Conservation (phyloP, 148 eudicot genomes). For the Cornus florida region DNA sequence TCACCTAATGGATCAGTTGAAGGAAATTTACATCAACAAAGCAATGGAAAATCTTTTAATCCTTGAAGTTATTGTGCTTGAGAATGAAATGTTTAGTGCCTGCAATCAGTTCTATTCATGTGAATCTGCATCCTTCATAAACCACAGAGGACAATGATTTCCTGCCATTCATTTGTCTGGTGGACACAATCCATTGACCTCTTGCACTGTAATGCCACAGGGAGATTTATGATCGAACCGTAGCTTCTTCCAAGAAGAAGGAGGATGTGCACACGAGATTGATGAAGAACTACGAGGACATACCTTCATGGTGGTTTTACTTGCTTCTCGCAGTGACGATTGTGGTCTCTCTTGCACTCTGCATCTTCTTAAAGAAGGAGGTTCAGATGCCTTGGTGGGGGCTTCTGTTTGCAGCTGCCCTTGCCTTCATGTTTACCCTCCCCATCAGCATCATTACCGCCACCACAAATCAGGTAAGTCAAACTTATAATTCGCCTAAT, state of each 20-base stretch:
- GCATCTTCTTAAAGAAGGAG: conserved; percentile 45
- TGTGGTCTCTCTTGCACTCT: conserved; percentile 31
- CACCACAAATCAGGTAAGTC: conserved; percentile 48
- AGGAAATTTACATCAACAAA: no score
- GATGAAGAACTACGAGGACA: conserved; percentile 47
- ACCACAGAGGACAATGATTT: no score
- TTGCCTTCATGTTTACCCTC: conserved; percentile 45
- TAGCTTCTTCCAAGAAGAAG: conserved; percentile 26
- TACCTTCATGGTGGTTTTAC: conserved; percentile 55
- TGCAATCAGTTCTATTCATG: no score
- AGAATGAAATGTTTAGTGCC: no score
- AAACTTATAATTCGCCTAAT: no score
- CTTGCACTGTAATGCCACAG: conserved; percentile 12
- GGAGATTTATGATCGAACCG: conserved; percentile 33
- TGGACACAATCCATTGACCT: no score
- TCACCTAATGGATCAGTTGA: no score
- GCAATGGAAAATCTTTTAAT: no score
- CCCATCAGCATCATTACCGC: conserved; percentile 55
- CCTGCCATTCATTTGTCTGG: no score
- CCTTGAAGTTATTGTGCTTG: no score
- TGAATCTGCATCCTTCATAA: no score
- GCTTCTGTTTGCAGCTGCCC: conserved; percentile 25
- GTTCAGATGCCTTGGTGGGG: conserved; percentile 67
- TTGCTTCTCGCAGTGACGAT: conserved; percentile 28
- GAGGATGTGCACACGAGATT: conserved; percentile 51